Evolutionary conservation across 495 filamentous ascomycete species (phyloP).

Genomic region (Penicillium goetzii): DNA sequence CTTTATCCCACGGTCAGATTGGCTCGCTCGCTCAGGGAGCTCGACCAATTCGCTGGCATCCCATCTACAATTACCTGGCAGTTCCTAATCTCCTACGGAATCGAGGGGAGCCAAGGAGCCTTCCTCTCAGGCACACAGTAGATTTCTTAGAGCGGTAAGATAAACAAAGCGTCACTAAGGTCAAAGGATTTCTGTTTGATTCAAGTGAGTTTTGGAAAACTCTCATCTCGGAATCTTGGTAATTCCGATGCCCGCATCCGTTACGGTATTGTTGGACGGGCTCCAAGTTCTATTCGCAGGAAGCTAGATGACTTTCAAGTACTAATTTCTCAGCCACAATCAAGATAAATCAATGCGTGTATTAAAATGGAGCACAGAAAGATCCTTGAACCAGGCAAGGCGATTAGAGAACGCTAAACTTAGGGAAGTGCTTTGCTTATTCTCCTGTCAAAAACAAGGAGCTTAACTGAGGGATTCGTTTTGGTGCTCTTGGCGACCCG

Average conservation of each 20-base stretch:
- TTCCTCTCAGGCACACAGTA: too few relatives aligned
- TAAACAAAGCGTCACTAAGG: too few relatives aligned
- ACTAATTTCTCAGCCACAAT: neutral
- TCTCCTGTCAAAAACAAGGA: too few relatives aligned
- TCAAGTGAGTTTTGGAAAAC: neutral
- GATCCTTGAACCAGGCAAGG: neutral
- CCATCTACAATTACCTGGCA: neutral
- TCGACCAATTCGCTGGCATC: constrained; percentile 1
- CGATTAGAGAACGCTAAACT: too few relatives aligned
- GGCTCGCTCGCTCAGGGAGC: neutral
- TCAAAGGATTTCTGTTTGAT: too few relatives aligned
- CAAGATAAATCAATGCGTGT: neutral
- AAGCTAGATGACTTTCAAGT: neutral
- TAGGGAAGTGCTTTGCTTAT: too few relatives aligned
- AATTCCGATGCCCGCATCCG: neutral
- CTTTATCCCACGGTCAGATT: neutral
- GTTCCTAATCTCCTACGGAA: too few relatives aligned
- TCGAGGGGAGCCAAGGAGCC: too few relatives aligned
- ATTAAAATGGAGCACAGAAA: neutral
- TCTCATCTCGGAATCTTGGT: neutral
- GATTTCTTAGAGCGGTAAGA: too few relatives aligned
- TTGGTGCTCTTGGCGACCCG: too few relatives aligned
- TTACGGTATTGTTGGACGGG: neutral
- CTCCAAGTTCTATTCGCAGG: neutral
- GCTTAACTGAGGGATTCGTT: too few relatives aligned